phyloP scores from a whole-genome alignment of 257 asterid genomes.

The Haberlea rhodopensis region DNA sequence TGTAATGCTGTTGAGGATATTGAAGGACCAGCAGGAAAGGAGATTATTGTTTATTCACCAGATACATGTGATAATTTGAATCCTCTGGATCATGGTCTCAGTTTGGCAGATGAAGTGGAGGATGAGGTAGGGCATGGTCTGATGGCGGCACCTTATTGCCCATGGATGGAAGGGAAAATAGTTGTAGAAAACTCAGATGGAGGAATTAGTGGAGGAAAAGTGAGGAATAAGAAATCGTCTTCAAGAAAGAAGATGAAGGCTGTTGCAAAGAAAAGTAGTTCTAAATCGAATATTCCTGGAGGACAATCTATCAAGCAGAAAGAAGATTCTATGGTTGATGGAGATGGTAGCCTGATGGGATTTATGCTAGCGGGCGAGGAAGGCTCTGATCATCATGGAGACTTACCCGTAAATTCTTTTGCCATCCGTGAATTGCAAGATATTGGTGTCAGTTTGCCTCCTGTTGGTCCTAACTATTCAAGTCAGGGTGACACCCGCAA shows the following conservation, averaged over 20 bases:
- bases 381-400: conserved; percentile 21
- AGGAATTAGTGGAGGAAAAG: conserved; percentile 24
- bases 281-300: conserved; percentile 17
- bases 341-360: conserved; percentile 30
- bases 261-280: conserved; percentile 38
- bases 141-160: conserved; percentile 35
- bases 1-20: conserved; percentile 23
- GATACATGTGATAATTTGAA: conserved; percentile 25
- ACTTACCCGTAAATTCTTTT: conserved; percentile 28
- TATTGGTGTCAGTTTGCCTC: conserved; percentile 51
- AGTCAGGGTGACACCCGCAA: conserved; percentile 63
- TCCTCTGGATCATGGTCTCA: conserved; percentile 10
- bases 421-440: conserved; percentile 19
- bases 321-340: conserved; percentile 26
- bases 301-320: conserved; percentile 33
- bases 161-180: conserved; percentile 30
- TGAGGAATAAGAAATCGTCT: conserved; percentile 26
- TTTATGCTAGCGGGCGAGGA: conserved; percentile 26
- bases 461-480: conserved; percentile 53
- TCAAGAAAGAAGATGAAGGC: conserved; percentile 36
- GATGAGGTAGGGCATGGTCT: conserved; percentile 36
- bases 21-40: conserved; percentile 24
- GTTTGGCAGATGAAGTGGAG: conserved; percentile 30
- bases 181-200: conserved; percentile 9
- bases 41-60: conserved; percentile 28